These are phyloP conservation scores for Colletotrichum phormii DNA, from an alignment of 2,329 filamentous ascomycete genomes.

Conservation along the genomic window DNA sequence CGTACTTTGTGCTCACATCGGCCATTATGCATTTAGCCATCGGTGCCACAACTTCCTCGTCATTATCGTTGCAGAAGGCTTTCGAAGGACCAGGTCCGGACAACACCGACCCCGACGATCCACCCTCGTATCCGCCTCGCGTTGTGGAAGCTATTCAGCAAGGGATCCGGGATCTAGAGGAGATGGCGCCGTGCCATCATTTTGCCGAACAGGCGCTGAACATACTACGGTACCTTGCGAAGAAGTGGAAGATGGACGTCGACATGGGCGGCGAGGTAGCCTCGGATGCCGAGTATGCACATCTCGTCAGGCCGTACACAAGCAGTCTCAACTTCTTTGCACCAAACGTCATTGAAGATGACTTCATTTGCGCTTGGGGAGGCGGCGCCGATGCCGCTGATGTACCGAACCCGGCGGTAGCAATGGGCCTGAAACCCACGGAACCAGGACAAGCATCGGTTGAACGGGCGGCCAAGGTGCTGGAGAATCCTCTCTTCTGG, in stretches of 20 bases:
- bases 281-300: conserved; percentile 50
- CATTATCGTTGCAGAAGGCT: conserved; percentile 31
- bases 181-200: conserved; percentile 71
- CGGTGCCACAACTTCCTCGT: conserved; percentile 50
- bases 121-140: conserved; percentile 51
- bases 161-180: conserved; percentile 67
- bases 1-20: conserved; percentile 71
- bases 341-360: conserved; percentile 59
- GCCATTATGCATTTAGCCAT: conserved; percentile 71
- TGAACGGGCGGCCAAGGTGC: conserved; percentile 47
- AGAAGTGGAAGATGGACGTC: conserved; percentile 69
- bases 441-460: conserved; percentile 29
- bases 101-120: conserved; percentile 38
- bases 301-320: conserved; percentile 58
- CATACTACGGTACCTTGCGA: conserved; percentile 68
- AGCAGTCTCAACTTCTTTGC: conserved; percentile 69
- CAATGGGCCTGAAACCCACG: conserved; percentile 12
- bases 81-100: conserved; percentile 6
- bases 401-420: conserved; percentile 17
- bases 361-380: conserved; percentile 63
- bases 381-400: conserved; percentile 30
- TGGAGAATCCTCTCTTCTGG: conserved; percentile 70
- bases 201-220: conserved; percentile 71
- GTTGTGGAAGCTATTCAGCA: conserved; percentile 61
- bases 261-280: conserved; percentile 50